Evolutionary conservation across 169 alveolate genomes (phyloP), one percentile per base, ranked within the genome.

Genomic region (Perkinsus marinus): DNA sequence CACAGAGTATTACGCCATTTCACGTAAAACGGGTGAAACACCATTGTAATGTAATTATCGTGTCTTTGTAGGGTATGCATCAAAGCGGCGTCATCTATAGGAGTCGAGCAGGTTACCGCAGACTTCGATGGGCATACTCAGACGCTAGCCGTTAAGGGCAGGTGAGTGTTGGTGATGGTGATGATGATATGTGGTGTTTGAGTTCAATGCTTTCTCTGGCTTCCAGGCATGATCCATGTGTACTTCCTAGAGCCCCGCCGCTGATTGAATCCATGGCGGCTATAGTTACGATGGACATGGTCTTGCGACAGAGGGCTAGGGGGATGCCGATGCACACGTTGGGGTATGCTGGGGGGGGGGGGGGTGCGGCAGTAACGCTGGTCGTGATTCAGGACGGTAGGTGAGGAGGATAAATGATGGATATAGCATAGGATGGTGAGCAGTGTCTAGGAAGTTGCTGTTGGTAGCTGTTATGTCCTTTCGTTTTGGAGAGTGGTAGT

Each of bases 191-290:
- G n/a, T n/a, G n/a, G n/a, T n/a, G n/a, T n/a, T n/a, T n/a, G n/a
- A n/a, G n/a, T n/a, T n/a, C n/a, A n/a, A n/a, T n/a, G n/a, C n/a
- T n/a, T n/a, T n/a, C n/a, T n/a, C n/a, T n/a, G n/a, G n/a, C n/a
- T n/a, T n/a, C n/a, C 79, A 92, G 97, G 69, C 97, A 96, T 69
- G 97, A 96, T 92, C 96, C 97, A 38, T 96, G 97, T 68, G 96
- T 96, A 16, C 93, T 96, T 0, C 95, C 96, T n/a, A 91, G 97
- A 91, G 95, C 96, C 13, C 95, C 95, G 0, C 97, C 97, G 10
- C 93, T 96, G 39, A 94, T 96, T 30, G 97, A 96, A 57, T 36
- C 94, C 34, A 96, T 96, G 97, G 95, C 96, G 79, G 95, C 96
- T 3, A 92, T 96, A 13, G 95, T 93, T 30, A 68, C 79, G 79